phyloP scores from a whole-genome alignment of 805 yeast genomes.

The Kodamaea laetipori region DNA sequence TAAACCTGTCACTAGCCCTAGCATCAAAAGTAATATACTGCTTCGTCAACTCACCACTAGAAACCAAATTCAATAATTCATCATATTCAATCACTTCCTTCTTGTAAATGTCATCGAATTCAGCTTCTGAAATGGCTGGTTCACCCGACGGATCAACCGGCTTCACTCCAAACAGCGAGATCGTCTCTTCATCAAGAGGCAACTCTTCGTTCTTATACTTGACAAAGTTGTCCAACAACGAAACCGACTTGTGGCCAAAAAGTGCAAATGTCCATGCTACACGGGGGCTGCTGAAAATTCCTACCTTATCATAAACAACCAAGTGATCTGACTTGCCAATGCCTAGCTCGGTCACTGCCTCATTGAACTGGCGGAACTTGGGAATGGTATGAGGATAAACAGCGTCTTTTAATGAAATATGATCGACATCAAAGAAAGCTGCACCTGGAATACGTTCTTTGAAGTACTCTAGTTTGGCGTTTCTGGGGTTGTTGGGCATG shows the following conservation, averaged over 20 bases:
- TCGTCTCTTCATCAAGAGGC: constrained; percentile 4
- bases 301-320: constrained; percentile 82
- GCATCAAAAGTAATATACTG: constrained; percentile 75
- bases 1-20: constrained; percentile 70
- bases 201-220: constrained; percentile 38
- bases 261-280: constrained; percentile 87
- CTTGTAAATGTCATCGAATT: constrained; percentile 34
- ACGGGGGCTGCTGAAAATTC: constrained; percentile 86
- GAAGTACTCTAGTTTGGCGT: constrained; percentile 59
- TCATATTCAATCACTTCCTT: constrained; percentile 67
- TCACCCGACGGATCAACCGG: constrained; percentile 16
- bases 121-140: constrained; percentile 21
- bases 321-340: constrained; percentile 55
- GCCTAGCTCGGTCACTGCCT: constrained; percentile 57
- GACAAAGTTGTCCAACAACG: constrained; percentile 68
- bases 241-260: constrained; percentile 74
- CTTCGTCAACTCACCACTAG: constrained; percentile 42
- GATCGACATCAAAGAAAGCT: constrained; percentile 78
- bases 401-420: constrained; percentile 56
- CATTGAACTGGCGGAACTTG: constrained; percentile 52
- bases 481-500: constrained; percentile 71
- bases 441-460: constrained; percentile 65
- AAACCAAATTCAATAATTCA: constrained; percentile 60
- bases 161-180: constrained; percentile 5
- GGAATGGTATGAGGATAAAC: constrained; percentile 94